Base-by-base conservation (phyloP, 352 stramenopile species). In the Phytophthora cactorum region DNA sequence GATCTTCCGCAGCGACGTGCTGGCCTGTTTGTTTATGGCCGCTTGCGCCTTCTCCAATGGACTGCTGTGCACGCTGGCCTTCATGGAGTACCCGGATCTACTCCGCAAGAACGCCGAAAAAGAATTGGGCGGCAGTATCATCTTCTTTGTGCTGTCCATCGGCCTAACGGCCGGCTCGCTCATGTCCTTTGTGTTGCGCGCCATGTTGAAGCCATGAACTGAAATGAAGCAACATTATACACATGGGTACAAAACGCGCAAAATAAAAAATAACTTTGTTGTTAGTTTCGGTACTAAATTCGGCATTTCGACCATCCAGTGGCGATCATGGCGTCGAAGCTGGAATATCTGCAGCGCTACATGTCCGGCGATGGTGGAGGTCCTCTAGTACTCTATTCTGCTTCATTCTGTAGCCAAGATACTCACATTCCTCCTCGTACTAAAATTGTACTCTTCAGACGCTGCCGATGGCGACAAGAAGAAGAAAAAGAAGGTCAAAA, bases 81-180 rank as follows among this genome's bases (percentile, higher is more conserved):
- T 94, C 50, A 96, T 96, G 88, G 70, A 92, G 65, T 93, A 91
- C 65, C 81, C 88, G 25, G 60, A 76, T 34, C 39, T 86, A 28
- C 77, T 92, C 22, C 65, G 55, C 31, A 78, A 71, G 32, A 88
- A 78, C 60, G 71, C 70, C 34, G 88, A 90, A 47, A 94, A 94
- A 52, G 84, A 92, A 53, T 47, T 92, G 17, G 81, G 83, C 39
- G 83, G 88, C 39, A 91, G 81, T 29, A 69, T 93, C 69, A 92
- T 96, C 82, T 93, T 93, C 69, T 92, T 94, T 51, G 77, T 91
- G 51, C 69, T 96, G 15, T 92, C 84, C 4, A 63, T 91, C 7
- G 88, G 88, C 11, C 77, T 94, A 55, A 91, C 78, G 3, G 75
- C 71, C 7, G 88, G 88, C 43, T 89, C 85, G 44, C 73, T 95